Percentiles rank a stretch among this genome's conserved stretches.
Evolutionary conservation across 768 basidiomycete species (phyloP).

Genomic region (Paxillus involutus): DNA sequence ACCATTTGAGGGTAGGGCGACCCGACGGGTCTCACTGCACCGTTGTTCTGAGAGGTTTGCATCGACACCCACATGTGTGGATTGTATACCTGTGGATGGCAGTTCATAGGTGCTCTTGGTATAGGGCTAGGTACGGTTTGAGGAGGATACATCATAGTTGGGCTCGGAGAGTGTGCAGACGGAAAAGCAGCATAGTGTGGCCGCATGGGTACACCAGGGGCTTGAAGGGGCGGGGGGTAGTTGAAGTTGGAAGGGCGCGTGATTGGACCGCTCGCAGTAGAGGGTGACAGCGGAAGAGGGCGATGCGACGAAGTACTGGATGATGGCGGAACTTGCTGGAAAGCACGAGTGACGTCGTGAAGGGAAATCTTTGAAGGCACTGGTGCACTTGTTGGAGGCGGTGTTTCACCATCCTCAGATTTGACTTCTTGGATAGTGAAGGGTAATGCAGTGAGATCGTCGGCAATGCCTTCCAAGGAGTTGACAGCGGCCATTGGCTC

Average conservation of each 20-base stretch:
- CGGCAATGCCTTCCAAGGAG: constrained; percentile 80
- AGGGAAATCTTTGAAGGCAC: constrained; percentile 72
- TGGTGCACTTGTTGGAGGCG: constrained; percentile 60
- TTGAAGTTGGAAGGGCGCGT: constrained; percentile 27
- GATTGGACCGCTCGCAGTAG: constrained; percentile 36
- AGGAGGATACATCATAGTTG: constrained; percentile 64
- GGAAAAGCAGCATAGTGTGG: constrained; percentile 59
- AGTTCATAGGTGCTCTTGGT: constrained; percentile 63
- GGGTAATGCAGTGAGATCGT: constrained; percentile 77
- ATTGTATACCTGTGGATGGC: constrained; percentile 58
- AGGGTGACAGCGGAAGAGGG: constrained; percentile 48
- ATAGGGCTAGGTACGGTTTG: constrained; percentile 63
- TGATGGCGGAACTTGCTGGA: constrained; percentile 79
- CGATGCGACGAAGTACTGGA: constrained; percentile 48
- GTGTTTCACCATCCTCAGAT: constrained; percentile 81
- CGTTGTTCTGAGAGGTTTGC: constrained; percentile 43
- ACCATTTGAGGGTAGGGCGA: constrained; percentile 72
- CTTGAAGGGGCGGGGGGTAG: constrained; percentile 40
- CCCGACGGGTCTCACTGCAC: constrained; percentile 52
- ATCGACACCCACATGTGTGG: constrained; percentile 68
- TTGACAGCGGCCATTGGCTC: constrained; percentile 67
- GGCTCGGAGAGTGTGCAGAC: constrained; percentile 70
- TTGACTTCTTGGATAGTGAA: constrained; percentile 85
- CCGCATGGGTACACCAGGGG: constrained; percentile 48
- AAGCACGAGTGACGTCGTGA: constrained; percentile 81